Evolutionary conservation across 1,284 basidiomycete genomes (phyloP), one percentile per base, ranked within the genome.

Genomic region (Cryptococcus jaspeensis): DNA sequence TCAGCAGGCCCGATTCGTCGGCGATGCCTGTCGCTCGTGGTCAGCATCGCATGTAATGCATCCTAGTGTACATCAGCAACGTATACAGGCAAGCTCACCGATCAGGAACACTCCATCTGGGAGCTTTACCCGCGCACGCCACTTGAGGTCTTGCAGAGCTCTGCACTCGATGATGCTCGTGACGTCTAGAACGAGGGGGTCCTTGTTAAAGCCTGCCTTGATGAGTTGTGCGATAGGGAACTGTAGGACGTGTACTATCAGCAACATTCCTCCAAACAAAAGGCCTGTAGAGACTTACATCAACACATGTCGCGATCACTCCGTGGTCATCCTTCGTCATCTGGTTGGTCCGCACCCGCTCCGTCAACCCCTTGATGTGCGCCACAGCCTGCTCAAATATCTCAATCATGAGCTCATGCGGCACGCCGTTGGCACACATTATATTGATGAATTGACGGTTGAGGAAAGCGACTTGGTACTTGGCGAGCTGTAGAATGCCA

Each of bases 371-470:
- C 43, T 65, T 63, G 48, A 75, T 68, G n/a, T 59, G 55, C 3
- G 45, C 47, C 4, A 77, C 65, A 16, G 70, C 67, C 2, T 65
- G 52, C 9, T 62, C n/a, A 54, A 79, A 77, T 18, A 74, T 59
- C 13, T 68, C 59, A 2, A 70, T 56, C 47, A 79, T 69, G 12
- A 75, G 58, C 3, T 58, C 25, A 28, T 70, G 61, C 0, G 73
- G 69, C 0, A 78, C 66, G 1, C 75, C 76, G 20, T 74, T 69
- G 0, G 72, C 69, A 4, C 62, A 68, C 68, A 78, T 73, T 54
- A 79, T 72, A 41, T 74, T 72, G 64, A 78, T 76, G 58, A 76
- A 78, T 54, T 79, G 76, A 13, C 77, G 63, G 53, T 78, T 79
- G 13, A 79, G 61, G 57, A 76, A 76, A 5, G 73, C 77, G 2